A percentile compares a stretch with the other conserved stretches of the same genome.
Conservation (phyloP, 768 basidiomycete genomes). For the Boletus sp. region DNA sequence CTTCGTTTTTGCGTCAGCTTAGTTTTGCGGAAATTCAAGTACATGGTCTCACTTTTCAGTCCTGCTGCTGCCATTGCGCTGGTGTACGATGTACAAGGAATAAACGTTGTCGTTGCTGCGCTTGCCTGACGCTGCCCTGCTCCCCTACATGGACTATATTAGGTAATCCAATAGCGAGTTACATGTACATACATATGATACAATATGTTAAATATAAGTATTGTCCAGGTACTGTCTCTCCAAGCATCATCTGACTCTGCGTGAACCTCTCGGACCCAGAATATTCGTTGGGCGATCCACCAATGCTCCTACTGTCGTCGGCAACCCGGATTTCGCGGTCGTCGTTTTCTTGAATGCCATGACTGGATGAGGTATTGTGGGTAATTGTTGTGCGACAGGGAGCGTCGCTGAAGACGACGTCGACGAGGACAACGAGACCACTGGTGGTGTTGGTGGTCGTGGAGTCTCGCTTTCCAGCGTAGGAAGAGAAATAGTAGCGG, state of each 20-base stretch:
- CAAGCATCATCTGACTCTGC: constrained; percentile 24
- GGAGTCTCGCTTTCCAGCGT: constrained; percentile 1
- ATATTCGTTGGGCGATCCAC: constrained; percentile 36
- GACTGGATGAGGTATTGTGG: constrained; percentile 2
- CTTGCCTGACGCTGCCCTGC: neutral
- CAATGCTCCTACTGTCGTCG: constrained; percentile 26
- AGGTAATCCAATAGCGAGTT: constrained; percentile 19
- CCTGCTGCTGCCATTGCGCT: constrained; percentile 60
- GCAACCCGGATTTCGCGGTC: constrained; percentile 21
- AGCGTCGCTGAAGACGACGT: constrained; percentile 38
- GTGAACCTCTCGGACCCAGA: constrained; percentile 32
- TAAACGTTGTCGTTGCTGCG: constrained; percentile 4
- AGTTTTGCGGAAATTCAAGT: neutral
- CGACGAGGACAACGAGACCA: constrained; percentile 38
- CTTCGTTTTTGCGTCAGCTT: constrained; percentile 39
- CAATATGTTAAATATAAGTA: constrained; percentile 15
- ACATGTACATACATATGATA: neutral
- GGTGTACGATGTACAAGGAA: neutral
- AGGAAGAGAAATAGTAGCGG: constrained; percentile 15
- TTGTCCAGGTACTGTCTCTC: neutral
- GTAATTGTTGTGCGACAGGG: constrained; percentile 15
- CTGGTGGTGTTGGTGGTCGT: constrained; percentile 21
- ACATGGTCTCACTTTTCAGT: constrained; percentile 57
- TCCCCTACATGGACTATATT: constrained; percentile 7
- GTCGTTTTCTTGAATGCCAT: constrained; percentile 22